Base-by-base conservation (phyloP, 208 protist genomes). In the Crithidia brevicula region DNA sequence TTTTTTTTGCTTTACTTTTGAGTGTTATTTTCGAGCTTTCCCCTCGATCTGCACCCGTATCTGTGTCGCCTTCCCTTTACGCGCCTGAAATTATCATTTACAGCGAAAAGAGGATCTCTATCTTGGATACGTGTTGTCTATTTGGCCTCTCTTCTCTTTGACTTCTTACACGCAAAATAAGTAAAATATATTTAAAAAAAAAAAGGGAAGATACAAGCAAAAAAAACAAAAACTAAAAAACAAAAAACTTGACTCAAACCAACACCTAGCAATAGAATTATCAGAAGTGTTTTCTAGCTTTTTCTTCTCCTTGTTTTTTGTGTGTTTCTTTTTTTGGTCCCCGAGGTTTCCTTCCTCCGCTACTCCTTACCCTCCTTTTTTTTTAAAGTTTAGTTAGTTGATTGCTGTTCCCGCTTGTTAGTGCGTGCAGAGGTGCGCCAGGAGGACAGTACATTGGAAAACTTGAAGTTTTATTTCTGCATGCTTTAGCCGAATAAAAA, bases 281-380 rank as follows among this genome's bases (percentile, higher is more conserved):
- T n/a, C n/a, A n/a, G n/a, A n/a, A n/a, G n/a, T n/a, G n/a, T n/a
- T n/a, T n/a, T 23, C 7, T 10, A 52, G 23, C 8, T 30, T 30
- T 52, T 8, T 30, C 6, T 30, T 8, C 6, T 52, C 9, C 9
- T 30, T 52, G 5, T 52, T 53, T 33, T 74, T 46, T 31, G 33
- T 49, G 46, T 72, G 16, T 68, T 80, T 74, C 36, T 58, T 65
- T 69, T 74, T 50, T 50, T 61, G 25, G 22, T 73, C 28, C 58
- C 51, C 52, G 36, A 40, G 15, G 8, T 40, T 40, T 40, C 8
- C 15, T 13, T 40, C 15, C 36, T 40, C 36, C 36, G 36, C 36
- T 13, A 7, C 36, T 13, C 15, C 10, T 40, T 40, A 6, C 15
- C 15, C 15, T 40, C 15, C 15, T 40, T 40, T 13, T 40, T 16